Percentiles rank a stretch among this genome's conserved stretches.
phyloP scores from a whole-genome alignment of 352 stramenopile species.

The Phytophthora fragariae region DNA sequence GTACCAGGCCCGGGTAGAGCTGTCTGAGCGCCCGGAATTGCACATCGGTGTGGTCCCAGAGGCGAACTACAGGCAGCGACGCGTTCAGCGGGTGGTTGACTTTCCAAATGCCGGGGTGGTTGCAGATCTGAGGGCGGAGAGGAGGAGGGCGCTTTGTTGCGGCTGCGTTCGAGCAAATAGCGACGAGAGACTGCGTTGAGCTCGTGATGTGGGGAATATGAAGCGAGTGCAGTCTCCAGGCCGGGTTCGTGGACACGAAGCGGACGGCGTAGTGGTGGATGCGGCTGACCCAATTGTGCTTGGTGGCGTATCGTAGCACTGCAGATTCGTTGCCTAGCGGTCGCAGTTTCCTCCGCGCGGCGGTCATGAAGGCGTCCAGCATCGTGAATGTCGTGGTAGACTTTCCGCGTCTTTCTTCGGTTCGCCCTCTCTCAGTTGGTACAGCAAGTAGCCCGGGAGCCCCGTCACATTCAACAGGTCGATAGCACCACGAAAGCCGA shows the following conservation, averaged over 20 bases:
- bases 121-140: conserved; percentile 31
- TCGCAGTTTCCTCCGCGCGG: not conserved
- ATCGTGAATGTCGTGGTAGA: conserved; percentile 41
- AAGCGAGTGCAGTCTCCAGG: conserved; percentile 30
- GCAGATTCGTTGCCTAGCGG: not conserved
- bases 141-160: conserved; percentile 8
- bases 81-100: conserved; percentile 21
- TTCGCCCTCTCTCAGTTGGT: conserved; percentile 3
- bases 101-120: conserved; percentile 31
- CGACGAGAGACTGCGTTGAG: not conserved
- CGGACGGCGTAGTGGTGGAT: conserved; percentile 44
- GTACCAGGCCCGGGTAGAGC: conserved; percentile 34
- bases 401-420: conserved; percentile 17
- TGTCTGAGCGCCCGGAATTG: conserved; percentile 23
- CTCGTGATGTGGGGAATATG: conserved; percentile 8
- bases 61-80: conserved; percentile 16
- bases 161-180: conserved; percentile 14
- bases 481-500: conserved; percentile 36
- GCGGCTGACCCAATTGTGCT: conserved; percentile 50
- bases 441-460: conserved; percentile 44
- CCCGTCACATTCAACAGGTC: conserved; percentile 37
- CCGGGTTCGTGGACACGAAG: conserved; percentile 14
- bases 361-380: conserved; percentile 42
- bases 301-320: conserved; percentile 32
- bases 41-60: conserved; percentile 43